Evolutionary conservation across 1,284 basidiomycete species (phyloP), one percentile per base, ranked within the genome.

Genomic region (Meripilus lineatus): DNA sequence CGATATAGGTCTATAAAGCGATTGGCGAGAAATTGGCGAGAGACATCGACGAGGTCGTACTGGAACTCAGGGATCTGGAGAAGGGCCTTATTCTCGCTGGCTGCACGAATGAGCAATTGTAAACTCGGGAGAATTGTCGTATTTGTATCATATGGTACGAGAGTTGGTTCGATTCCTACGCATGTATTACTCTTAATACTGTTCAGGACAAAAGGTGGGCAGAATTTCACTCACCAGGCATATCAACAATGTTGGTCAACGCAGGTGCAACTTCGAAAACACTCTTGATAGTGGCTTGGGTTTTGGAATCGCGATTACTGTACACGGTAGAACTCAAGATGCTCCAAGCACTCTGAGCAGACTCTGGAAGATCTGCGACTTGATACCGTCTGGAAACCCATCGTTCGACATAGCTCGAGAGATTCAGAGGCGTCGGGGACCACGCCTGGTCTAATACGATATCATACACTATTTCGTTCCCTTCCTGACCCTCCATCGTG

Each of bases 391-490:
- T 64, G 10, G 58, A 47, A 18, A 63, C 59, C 64, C 67, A 71
- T 11, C 58, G 51, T 28, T 54, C 43, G 17, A 65, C 56, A 45
- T 70, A 71, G 1, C 48, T 39, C 2, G 50, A 50, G 40, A 63
- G 52, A 49, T 67, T 46, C 40, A 72, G 55, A 2, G 62, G 50
- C 0, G 52, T 53, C 1, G 59, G 39, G 4, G 62, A 67, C 70
- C 70, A 72, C 1, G 67, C 68, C 43, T 68, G 65, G 52, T 72
- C 69, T 33, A 69, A 61, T 3, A 70, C 57, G n/a, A 69, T 50
- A 35, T 71, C 66, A 44, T 70, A 72, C 13, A 70, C 55, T 37
- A 71, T 61, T 55, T 72, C 70, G 50, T 72, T 71, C 11, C 70
- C 66, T 47, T 72, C 70, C 40, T 69, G 58, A 13, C 70, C 70